Evolutionary conservation across 768 basidiomycete genomes (phyloP), one percentile per base, ranked within the genome.

Genomic region (Podaxis mareebaensis): DNA sequence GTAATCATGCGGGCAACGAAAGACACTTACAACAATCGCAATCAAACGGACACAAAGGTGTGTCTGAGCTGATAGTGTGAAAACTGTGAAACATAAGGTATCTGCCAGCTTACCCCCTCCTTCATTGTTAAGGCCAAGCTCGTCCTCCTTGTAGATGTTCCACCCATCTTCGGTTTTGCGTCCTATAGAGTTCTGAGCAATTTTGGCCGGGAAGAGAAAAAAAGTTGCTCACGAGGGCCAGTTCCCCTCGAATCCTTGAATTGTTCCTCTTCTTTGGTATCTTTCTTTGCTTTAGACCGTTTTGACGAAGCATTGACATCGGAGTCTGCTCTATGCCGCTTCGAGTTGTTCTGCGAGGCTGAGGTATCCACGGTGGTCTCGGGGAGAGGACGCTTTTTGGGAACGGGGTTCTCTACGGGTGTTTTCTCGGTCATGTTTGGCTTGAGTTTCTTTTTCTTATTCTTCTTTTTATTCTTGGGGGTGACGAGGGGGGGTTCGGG

Each of bases 1-100:
- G 73, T 57, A 72, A 75, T 69, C 71, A 69, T 73, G 58, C 12
- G 13, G 2, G 26, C 42, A 51, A 15, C 17, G 54, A 52, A 22
- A 42, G n/a, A 57, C 22, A 73, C 91, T 76, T 69, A 93, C 93
- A 95, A 69, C 93, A 95, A 40, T 91, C 81, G 73, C 93, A 95
- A 72, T 95, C 93, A 71, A 95, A 95, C 5, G 93, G 93, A 77
- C 93, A 95, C 44, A 91, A 73, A 3, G 90, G 84, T 0, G 93
- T 93, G 73, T 91, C 93, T 95, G 75, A 36, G 64, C 52, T 53
- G 71, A 64, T 64, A 58, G 61, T 65, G 66, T 69, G 64, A 70
- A 72, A 73, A 63, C 67, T 30, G 63, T 59, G 65, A 63, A 65
- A 57, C 33, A 15, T 49, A 17, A 33, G 38, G 46, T 53, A 46